Evolutionary conservation across 2,329 filamentous ascomycete genomes (phyloP).

Genomic region (Fusarium continuum): DNA sequence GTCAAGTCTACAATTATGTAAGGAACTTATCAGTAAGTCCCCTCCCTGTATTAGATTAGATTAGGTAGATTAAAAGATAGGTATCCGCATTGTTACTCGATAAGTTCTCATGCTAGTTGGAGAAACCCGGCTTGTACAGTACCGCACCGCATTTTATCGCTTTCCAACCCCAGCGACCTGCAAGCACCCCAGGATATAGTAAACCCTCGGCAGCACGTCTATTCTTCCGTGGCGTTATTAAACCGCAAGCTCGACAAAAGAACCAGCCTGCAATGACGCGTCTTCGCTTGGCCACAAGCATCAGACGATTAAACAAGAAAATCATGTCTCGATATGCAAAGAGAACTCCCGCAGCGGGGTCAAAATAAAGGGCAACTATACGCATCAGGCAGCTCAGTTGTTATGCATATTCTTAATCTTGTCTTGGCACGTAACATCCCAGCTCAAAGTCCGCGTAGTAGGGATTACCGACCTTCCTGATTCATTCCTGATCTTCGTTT

Average conservation of each 20-base stretch:
- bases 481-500: conserved; percentile 11
- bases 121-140: too few relatives aligned
- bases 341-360: background rate
- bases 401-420: conserved; percentile 30
- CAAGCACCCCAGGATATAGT: background rate
- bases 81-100: too few relatives aligned
- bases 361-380: conserved; percentile 2
- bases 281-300: background rate
- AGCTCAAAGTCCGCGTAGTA: conserved; percentile 10
- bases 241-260: background rate
- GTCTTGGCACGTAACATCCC: conserved; percentile 36
- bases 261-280: background rate
- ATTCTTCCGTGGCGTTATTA: background rate
- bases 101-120: too few relatives aligned
- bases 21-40: too few relatives aligned
- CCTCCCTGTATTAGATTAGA: too few relatives aligned
- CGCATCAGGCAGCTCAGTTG: conserved; percentile 32
- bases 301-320: background rate
- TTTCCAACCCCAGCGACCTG: too few relatives aligned
- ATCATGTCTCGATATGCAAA: background rate
- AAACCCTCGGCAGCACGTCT: background rate
- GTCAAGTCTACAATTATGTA: too few relatives aligned
- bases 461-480: conserved; percentile 29
- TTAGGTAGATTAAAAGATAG: too few relatives aligned
- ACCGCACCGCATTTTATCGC: too few relatives aligned